Conservation (phyloP, 192 early-diverging fungal species). For the Anaeromyces robustus region DNA sequence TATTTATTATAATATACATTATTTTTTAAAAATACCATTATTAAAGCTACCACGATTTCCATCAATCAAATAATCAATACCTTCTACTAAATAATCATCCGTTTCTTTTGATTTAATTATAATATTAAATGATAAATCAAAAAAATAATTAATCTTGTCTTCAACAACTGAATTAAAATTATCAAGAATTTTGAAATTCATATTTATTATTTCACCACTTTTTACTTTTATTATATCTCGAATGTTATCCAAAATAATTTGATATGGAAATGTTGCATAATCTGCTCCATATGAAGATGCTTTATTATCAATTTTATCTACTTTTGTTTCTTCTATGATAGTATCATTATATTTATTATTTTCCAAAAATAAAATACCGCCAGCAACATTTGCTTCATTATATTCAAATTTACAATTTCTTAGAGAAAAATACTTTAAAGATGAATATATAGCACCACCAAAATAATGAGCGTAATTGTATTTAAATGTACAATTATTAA, state of each 20-base stretch:
- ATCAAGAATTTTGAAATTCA: not conserved
- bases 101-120: not conserved
- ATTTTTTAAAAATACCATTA: too few species aligned
- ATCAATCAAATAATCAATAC: not conserved
- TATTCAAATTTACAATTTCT: not conserved
- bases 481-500: not conserved
- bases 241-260: too few species aligned
- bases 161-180: not conserved
- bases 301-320: not conserved
- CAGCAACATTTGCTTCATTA: not conserved
- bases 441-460: not conserved
- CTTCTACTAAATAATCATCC: too few species aligned
- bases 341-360: not conserved
- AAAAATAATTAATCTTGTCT: not conserved
- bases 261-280: not conserved
- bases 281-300: not conserved
- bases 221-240: not conserved
- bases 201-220: not conserved
- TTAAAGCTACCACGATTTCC: not conserved
- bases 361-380: not conserved
- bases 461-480: not conserved
- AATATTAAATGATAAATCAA: not conserved
- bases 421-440: not conserved
- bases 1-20: too few species aligned
- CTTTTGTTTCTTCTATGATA: not conserved